Evolutionary conservation across 2,329 filamentous ascomycete genomes (phyloP), one percentile per base, ranked within the genome.

Genomic region (Tolypocladium ovalisporum): DNA sequence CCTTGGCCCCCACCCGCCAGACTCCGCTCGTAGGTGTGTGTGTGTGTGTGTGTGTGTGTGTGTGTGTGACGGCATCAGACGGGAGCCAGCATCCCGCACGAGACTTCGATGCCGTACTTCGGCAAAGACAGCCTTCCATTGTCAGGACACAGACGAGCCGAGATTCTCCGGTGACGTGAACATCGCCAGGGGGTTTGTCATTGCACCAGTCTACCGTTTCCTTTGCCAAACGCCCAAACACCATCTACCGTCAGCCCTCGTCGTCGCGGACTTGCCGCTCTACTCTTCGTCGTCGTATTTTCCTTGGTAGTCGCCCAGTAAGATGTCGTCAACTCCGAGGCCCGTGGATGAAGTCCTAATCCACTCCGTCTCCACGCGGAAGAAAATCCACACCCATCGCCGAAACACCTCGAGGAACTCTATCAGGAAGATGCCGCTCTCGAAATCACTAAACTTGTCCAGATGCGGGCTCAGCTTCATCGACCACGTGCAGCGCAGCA

Each of bases 301-400:
- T 60, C 80, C 81, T 62, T 79, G 80, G 67, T 86, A 88, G 65
- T 93, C 86, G 15, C 86, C 86, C 37, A 95, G 77, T 54, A 93
- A 74, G 56, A 95, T 84, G 68, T 92, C 88, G 64, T 90, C 86
- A 69, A 81, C 65, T 67, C 79, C 69, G 71, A 85, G 62, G 70
- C 84, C 71, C 71, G 69, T 68, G 22, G 72, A 70, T 17, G 73
- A 75, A 62, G 73, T 80, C 73, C 84, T 77, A 72, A 90, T 82
- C 88, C 89, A 96, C 76, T 99, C 94, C 27, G 90, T 92, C 77
- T 99, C 94, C 44, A 96, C 86, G 12, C 94, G 83, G 73, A 97
- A 90, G 73, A 97, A 97, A 58, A 97, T 90, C 94, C 94, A 99
- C 60, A 97, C 81, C 91, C 93, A 97, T 58, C 94, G 81, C 53